Base-by-base conservation (phyloP, 441 rosid genomes). In the Adansonia rubrostipa region DNA sequence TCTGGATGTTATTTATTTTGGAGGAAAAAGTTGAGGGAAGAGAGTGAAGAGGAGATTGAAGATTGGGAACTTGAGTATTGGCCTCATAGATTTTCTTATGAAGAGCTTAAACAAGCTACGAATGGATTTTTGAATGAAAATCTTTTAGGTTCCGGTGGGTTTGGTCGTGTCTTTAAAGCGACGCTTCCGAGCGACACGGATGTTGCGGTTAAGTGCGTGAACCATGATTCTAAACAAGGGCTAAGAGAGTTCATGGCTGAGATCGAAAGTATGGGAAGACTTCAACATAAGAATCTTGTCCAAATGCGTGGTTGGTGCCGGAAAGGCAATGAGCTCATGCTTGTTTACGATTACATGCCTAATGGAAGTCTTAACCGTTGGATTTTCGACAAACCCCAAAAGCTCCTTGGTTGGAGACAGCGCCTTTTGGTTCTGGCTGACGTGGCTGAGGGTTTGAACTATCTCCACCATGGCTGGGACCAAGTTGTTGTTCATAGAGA, bases 171-270 rank as follows among this genome's bases (percentile, higher is more conserved):
- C 2, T 87, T 84, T 82, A 88, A 79, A 81, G 94, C 89, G 48
- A 50, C 50, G 9, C 79, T 90, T 5, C 17, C 85, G 0, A 89
- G 85, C 78, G 80, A 80, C 42, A 81, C 74, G 9, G 88, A 80
- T 44, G 62, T 86, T 3, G 92, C 92, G 3, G 94, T 89, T 4
- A 90, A 90, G 78, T 86, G 92, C 73, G 91, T 90, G 76, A 87
- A 85, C 66, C 92, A 89, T 40, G 89, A 86, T 65, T 89, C 92
- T 0, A 89, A 90, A 77, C 92, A 89, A 79, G 92, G 92, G 3
- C 56, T 88, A 2, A 88, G 88, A 81, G 91, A 89, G 22, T 89
- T 90, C 90, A 87, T 89, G 91, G 94, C 92, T n/a, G 94, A 90
- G 72, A 89, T 89, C 64, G 86, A 88, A 24, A 87, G 92, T 60